phyloP scores from a whole-genome alignment of 2,329 filamentous ascomycete genomes.

The Nemania diffusa region DNA sequence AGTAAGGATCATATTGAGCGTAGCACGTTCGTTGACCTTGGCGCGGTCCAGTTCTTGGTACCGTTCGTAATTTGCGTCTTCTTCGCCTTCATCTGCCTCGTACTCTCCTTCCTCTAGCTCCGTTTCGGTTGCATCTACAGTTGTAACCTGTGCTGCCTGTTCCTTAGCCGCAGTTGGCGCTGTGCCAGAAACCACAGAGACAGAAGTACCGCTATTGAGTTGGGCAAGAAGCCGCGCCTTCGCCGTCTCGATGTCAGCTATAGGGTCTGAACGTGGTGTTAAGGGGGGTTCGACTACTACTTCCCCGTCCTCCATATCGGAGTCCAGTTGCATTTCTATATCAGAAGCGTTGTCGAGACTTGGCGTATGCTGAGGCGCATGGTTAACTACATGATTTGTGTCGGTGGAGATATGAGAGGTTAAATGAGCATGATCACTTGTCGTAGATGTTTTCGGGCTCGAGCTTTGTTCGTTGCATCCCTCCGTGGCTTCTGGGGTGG shows the following conservation, averaged over 20 bases:
- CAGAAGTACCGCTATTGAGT: constrained; percentile 48
- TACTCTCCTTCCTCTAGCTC: constrained; percentile 11
- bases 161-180: background rate
- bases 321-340: constrained; percentile 48
- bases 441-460: background rate
- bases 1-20: constrained; percentile 91
- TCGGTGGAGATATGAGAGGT: background rate
- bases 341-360: constrained; percentile 52
- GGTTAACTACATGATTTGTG: constrained; percentile 39
- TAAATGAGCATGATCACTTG: background rate
- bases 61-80: constrained; percentile 43
- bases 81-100: constrained; percentile 26
- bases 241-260: constrained; percentile 57
- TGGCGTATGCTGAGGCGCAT: constrained; percentile 55
- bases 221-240: constrained; percentile 60
- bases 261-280: constrained; percentile 34
- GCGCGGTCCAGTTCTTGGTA: constrained; percentile 45
- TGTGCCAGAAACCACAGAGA: background rate
- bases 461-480: background rate
- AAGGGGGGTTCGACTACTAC: constrained; percentile 48
- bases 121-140: background rate
- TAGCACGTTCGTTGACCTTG: constrained; percentile 69
- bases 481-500: constrained; percentile 6
- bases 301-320: constrained; percentile 54
- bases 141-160: background rate